Base-by-base conservation (phyloP, 345 rosid species). In the Ailanthus altissimus region DNA sequence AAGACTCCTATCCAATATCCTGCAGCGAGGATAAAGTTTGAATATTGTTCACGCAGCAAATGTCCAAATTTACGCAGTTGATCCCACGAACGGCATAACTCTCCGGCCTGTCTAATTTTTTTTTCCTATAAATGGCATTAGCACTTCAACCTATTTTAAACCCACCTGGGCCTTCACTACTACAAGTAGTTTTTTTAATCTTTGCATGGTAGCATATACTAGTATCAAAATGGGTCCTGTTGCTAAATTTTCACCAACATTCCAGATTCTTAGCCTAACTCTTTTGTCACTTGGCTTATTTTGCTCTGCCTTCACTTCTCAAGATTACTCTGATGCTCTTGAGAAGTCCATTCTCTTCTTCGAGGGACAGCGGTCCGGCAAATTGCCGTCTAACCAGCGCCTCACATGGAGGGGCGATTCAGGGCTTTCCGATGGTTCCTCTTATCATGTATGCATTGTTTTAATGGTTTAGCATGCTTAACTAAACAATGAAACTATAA, bases 281-380 rank as follows among this genome's bases (percentile, higher is more conserved):
- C 65, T 85, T 51, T 78, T 76, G 4, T 81, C 72, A 20, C 75
- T 78, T 49, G 11, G 72, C 62, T 59, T 77, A 21, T 74, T 73
- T 66, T 78, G 82, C 70, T 62, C 81, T 42, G 91, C 88, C 14
- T 89, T 88, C 79, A 87, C 89, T 50, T 42, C 89, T 23, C 83
- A 78, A 11, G 93, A 92, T 77, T 92, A 92, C 77, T 69, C 84
- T 50, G 83, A 81, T 42, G 94, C 97, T 38, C 90, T 92, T 53
- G 82, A 78, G 25, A 90, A 85, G 61, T 90, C 92, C 16, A 85
- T 92, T 79, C 88, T 90, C 64, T 92, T 90, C 79, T 92, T 88
- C 54, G 93, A 92, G 86, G 97, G 94, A 40, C 97, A 92, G 57
- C 77, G 94, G 47, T 92, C 97, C 0, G 97, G 97, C 18, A 84